phyloP scores from a whole-genome alignment of 176 grass and related monocot species.

The Aegilops bicornis region DNA sequence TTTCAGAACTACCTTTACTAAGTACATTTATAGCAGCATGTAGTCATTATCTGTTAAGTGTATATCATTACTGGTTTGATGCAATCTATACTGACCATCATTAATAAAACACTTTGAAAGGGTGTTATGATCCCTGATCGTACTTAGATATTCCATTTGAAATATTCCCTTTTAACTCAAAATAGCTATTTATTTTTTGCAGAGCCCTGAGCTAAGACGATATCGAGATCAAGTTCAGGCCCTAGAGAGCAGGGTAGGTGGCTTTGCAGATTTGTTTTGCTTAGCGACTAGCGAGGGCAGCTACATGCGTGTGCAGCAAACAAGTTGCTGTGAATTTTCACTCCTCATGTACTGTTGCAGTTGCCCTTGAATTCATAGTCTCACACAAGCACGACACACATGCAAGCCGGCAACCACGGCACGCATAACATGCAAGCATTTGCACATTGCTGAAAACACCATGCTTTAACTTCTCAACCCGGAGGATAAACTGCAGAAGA shows the following conservation, averaged over 20 bases:
- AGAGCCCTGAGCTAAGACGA: slow-evolving; percentile 64
- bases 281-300: not conserved
- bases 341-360: not conserved
- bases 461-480: not conserved
- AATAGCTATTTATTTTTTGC: slow-evolving; percentile 33
- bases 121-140: slow-evolving; percentile 1
- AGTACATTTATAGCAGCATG: not conserved
- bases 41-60: slow-evolving; percentile 6
- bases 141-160: not conserved
- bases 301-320: not conserved
- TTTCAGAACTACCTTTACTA: slow-evolving; percentile 19
- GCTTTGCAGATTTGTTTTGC: slow-evolving; percentile 21
- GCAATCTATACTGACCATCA: slow-evolving; percentile 3
- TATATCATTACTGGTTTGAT: not conserved
- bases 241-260: slow-evolving; percentile 60
- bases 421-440: not conserved
- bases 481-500: slow-evolving; percentile 1
- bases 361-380: not conserved
- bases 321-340: slow-evolving; percentile 23
- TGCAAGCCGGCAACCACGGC: not conserved
- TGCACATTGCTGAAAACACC: not conserved
- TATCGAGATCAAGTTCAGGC: slow-evolving; percentile 54
- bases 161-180: slow-evolving; percentile 15
- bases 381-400: not conserved
- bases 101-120: not conserved